Conservation (phyloP, 2,329 filamentous ascomycete genomes). For the Arachnopeziza araneosa region DNA sequence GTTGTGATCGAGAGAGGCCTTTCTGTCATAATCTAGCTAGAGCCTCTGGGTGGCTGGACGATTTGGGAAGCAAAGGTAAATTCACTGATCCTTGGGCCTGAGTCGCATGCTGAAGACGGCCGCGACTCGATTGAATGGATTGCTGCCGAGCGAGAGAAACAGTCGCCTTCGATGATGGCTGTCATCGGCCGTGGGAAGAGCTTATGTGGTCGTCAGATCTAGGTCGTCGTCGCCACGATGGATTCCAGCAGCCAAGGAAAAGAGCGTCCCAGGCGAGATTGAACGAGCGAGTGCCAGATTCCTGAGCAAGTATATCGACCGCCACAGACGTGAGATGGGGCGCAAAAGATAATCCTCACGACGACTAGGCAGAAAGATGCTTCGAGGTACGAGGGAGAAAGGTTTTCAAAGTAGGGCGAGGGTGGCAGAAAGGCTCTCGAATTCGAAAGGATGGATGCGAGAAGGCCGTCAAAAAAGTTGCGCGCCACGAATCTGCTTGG, state of each 20-base stretch:
- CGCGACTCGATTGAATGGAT: constrained; percentile 27
- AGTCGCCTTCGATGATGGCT: constrained; percentile 14
- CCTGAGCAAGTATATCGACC: background rate
- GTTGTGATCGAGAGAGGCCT: constrained; percentile 31
- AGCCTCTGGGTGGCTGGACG: constrained; percentile 31
- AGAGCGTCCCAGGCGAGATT: background rate
- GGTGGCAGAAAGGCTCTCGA: constrained; percentile 2
- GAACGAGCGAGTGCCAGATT: background rate
- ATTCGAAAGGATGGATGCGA: constrained; percentile 4
- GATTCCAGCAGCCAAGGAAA: constrained; percentile 8
- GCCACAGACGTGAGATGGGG: background rate
- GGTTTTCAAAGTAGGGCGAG: background rate
- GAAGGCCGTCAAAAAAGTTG: background rate
- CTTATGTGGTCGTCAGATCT: constrained; percentile 4
- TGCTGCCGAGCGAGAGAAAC: constrained; percentile 25
- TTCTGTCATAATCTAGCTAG: constrained; percentile 36
- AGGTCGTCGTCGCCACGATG: constrained; percentile 9
- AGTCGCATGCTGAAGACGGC: constrained; percentile 35
- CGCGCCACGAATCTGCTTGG: background rate
- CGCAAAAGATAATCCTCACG: background rate
- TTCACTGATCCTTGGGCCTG: constrained; percentile 32
- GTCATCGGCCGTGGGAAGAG: constrained; percentile 25
- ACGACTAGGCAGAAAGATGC: background rate
- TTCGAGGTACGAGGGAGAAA: background rate
- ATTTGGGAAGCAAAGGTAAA: constrained; percentile 27